Evolutionary conservation across 495 filamentous ascomycete species (phyloP), one percentile per base, ranked within the genome.

Genomic region (Penicillium soppii): DNA sequence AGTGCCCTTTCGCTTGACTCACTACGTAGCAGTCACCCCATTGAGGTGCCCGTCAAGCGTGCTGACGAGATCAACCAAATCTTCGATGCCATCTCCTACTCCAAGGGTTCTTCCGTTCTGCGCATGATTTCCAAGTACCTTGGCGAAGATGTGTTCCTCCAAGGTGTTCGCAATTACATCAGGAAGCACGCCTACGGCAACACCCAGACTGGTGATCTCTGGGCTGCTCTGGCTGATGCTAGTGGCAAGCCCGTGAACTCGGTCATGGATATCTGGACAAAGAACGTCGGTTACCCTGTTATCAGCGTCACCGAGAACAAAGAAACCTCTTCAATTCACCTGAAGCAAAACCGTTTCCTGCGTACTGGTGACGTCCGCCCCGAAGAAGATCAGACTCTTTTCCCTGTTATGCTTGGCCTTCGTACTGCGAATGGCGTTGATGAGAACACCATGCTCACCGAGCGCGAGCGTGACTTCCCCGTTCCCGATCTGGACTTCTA

Each of bases 1-100:
- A 82, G 87, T 53, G 94, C 94, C 2, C 77, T 97, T 8, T 84
- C 83, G 13, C 79, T 97, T 21, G 94, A 98, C 68, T 95, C 92
- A 9, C 74, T 97, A 33, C 85, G 92, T 47, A 95, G 89, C 80
- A 95, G 89, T 62, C 94, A 98, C 74, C 92, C 94, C 29, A 95
- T 98, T 56, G 92, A 98, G 72, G 92, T 96, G 7, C 92, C 94
- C 7, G 92, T 98, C 46, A 95, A 96, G 78, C 84, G 84, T 49
- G 91, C 92, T 29, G 89, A 95, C 56, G 91, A 97, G 69, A 90
- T 98, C 70, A 95, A 96, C 71, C 92, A 98, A 73, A 96, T 98
- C 62, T 98, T 98, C 64, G 94, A 98, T 68, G 90, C 90, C 39
- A 98, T 97, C 56, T 96, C 92, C 3, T 97, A 98, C 73, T 90